Conservation (phyloP, 495 filamentous ascomycete species). For the Acidiella bohemica region DNA sequence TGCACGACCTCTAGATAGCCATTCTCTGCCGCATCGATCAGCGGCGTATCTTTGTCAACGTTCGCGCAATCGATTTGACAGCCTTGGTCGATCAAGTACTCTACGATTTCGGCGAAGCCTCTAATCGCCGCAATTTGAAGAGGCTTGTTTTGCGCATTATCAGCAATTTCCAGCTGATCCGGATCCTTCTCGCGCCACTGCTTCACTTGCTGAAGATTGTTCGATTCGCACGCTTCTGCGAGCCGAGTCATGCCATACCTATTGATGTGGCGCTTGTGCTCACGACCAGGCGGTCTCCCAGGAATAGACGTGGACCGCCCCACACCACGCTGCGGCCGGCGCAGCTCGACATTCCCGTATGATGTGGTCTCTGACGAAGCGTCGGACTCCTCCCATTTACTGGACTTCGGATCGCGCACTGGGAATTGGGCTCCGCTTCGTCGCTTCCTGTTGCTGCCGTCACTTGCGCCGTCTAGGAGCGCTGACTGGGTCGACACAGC, state of each 20-base stretch:
- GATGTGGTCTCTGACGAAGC: conserved; percentile 20
- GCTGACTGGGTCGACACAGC: conserved; percentile 18
- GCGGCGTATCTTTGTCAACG: conserved; percentile 80
- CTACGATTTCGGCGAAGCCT: conserved; percentile 68
- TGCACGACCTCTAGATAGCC: conserved; percentile 83
- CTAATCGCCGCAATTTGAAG: conserved; percentile 80
- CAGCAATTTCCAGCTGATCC: conserved; percentile 74
- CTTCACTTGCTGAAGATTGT: conserved; percentile 58
- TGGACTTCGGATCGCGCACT: conserved; percentile 9
- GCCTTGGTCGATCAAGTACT: conserved; percentile 63
- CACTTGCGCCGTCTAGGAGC: conserved; percentile 7
- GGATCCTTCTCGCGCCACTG: conserved; percentile 58
- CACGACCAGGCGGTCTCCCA: conserved; percentile 25
- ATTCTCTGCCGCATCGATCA: conserved; percentile 93
- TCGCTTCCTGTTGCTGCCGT: conserved; percentile 5
- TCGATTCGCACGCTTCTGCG: conserved; percentile 68
- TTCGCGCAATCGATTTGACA: conserved; percentile 68
- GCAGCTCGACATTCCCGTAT: conserved; percentile 8
- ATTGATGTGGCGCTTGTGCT: conserved; percentile 69
- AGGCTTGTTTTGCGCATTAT: conserved; percentile 88
- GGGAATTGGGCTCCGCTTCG: conserved; percentile 4
- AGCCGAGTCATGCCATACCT: conserved; percentile 73
- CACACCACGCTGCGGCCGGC: conserved; percentile 11
- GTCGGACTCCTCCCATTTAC: conserved; percentile 16
- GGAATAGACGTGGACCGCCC: conserved; percentile 19